Evolutionary conservation across 2,329 filamentous ascomycete species (phyloP).

Genomic region (Neocucurbitaria cava): DNA sequence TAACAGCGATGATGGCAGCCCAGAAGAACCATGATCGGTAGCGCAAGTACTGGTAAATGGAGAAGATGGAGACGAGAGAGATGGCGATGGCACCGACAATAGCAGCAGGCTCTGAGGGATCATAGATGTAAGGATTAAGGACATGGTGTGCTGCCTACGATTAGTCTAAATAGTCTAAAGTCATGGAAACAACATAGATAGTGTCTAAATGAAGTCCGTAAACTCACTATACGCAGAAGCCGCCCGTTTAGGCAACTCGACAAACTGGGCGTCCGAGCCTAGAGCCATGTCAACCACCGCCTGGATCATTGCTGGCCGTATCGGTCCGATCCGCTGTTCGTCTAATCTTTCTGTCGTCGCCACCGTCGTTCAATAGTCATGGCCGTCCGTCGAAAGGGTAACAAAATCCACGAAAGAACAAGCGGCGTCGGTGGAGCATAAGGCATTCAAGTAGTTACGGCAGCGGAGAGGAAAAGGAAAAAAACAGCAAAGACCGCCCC

Average conservation of each 20-base stretch:
- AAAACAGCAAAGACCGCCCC: slow-evolving; percentile 13
- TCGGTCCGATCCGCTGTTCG: slow-evolving; percentile 1
- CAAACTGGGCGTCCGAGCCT: slow-evolving; percentile 11
- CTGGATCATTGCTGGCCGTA: slow-evolving; percentile 21
- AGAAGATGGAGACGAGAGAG: slow-evolving; percentile 38
- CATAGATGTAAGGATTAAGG: slow-evolving; percentile 57
- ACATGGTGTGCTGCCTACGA: slow-evolving; percentile 19
- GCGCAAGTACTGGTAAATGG: slow-evolving; percentile 44
- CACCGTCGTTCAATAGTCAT: slow-evolving; percentile 1
- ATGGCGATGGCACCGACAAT: slow-evolving; percentile 54
- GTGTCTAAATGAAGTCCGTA: neutral
- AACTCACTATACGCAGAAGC: slow-evolving; percentile 28
- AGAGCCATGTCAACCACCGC: slow-evolving; percentile 12
- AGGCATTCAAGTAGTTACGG: slow-evolving; percentile 14
- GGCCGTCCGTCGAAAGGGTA: neutral
- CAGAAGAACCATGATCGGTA: slow-evolving; percentile 48
- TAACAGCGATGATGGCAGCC: slow-evolving; percentile 40
- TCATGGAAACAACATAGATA: no score
- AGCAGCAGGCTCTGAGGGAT: slow-evolving; percentile 55
- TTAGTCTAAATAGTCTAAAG: no score
- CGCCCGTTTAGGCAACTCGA: slow-evolving; percentile 32
- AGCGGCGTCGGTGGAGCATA: slow-evolving; percentile 6
- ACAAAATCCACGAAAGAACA: neutral
- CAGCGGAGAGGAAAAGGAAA: slow-evolving; percentile 16
- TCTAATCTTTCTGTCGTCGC: neutral